phyloP scores from a whole-genome alignment of 225 moss, liverwort and hornwort species.

The Anthoceros angustus region DNA sequence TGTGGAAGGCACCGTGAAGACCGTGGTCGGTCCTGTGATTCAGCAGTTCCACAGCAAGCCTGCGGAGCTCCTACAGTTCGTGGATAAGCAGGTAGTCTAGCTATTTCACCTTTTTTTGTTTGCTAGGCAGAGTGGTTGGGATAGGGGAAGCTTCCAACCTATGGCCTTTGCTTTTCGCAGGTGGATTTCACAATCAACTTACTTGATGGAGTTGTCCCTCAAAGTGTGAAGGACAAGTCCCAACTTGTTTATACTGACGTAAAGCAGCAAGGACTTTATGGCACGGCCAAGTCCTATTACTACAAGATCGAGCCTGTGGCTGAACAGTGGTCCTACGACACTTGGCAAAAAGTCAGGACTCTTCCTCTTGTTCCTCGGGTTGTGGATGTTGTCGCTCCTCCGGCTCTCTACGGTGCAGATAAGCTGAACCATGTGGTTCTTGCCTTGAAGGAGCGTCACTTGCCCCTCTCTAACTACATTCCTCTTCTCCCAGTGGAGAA shows the following conservation, averaged over 20 bases:
- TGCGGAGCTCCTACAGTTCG: constrained; percentile 12
- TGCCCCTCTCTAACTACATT: constrained; percentile 22
- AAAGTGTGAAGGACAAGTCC: constrained; percentile 10
- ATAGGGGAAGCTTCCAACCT: not conserved
- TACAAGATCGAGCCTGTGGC: constrained; percentile 29
- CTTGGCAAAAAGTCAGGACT: constrained; percentile 21
- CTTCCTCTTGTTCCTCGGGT: constrained; percentile 24
- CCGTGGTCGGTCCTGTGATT: constrained; percentile 28
- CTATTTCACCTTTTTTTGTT: not conserved
- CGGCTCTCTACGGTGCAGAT: constrained; percentile 9
- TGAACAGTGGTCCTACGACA: constrained; percentile 17
- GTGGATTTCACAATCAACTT: constrained; percentile 14
- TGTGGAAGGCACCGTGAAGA: constrained; percentile 32
- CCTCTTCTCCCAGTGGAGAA: constrained; percentile 22
- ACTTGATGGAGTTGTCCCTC: constrained; percentile 15
- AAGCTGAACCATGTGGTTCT: constrained; percentile 16
- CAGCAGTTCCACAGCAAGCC: constrained; percentile 26
- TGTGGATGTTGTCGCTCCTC: constrained; percentile 8
- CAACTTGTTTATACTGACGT: constrained; percentile 13
- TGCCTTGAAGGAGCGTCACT: constrained; percentile 12
- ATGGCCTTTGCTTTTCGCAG: constrained; percentile 9
- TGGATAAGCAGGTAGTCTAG: constrained; percentile 19
- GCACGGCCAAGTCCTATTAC: constrained; percentile 18
- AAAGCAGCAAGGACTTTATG: constrained; percentile 16
- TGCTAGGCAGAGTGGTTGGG: too few species aligned